Percentiles rank a stretch among this genome's conserved stretches.
Conservation (phyloP, 2,329 filamentous ascomycete species). For the Nemania sp. region DNA sequence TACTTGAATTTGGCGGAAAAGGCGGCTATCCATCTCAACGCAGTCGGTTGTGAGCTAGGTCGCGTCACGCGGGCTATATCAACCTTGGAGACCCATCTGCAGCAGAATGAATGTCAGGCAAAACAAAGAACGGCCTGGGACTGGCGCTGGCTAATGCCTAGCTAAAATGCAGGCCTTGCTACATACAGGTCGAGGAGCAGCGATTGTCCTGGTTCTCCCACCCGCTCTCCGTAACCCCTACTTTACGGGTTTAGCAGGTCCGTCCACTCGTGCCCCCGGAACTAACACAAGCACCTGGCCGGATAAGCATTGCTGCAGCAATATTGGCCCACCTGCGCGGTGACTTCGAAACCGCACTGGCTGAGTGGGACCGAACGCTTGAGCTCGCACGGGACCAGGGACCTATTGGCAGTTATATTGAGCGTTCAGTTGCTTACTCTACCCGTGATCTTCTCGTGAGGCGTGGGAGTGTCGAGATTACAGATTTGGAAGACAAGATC, state of each 20-base stretch:
- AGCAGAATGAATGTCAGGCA: not conserved
- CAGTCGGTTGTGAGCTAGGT: slow-evolving; percentile 3
- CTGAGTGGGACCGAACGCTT: slow-evolving; percentile 2
- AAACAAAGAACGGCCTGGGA: not conserved
- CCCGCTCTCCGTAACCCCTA: not conserved
- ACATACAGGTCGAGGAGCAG: not conserved
- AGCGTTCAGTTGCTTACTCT: not conserved
- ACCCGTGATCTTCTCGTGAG: not conserved
- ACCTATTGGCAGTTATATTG: not conserved
- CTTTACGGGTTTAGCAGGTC: not conserved
- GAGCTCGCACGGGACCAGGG: not conserved
- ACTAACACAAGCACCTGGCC: not conserved
- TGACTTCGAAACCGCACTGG: slow-evolving; percentile 3
- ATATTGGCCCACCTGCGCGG: slow-evolving; percentile 4
- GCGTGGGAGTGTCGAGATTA: not conserved
- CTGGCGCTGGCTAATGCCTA: not conserved
- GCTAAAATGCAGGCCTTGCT: not conserved
- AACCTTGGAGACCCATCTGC: not conserved
- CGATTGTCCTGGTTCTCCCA: slow-evolving; percentile 5
- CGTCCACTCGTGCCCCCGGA: not conserved
- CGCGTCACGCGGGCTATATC: not conserved
- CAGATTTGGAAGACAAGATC: not conserved
- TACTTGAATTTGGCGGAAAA: not conserved
- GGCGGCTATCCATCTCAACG: not conserved
- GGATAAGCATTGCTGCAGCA: slow-evolving; percentile 3